Evolutionary conservation across 2,329 filamentous ascomycete genomes (phyloP), one percentile per base, ranked within the genome.

Genomic region (Exophiala spinifera): DNA sequence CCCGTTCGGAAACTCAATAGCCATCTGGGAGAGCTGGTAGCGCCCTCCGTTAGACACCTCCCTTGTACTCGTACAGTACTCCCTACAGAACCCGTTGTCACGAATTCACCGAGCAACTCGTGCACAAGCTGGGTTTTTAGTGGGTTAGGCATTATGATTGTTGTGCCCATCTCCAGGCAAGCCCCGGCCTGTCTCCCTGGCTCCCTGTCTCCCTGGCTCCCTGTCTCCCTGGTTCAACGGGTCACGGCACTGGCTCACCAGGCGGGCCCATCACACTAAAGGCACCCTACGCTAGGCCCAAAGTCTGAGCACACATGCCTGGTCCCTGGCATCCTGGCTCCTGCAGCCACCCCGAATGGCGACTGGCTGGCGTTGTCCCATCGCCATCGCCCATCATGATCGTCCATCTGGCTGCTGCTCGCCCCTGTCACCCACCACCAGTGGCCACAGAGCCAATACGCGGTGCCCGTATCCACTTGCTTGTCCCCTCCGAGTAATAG

Each of bases 341-440:
- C 13, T 44, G 20, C 20, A 25, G 20, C 42, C 23, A 44, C 20
- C 10, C 10, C 19, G 42, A 21, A 44, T 44, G 20, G 42, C 20
- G 42, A 25, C 42, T 28, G 36, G 36, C 36, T 39, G 36, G 36
- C 36, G 3, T 15, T 39, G 36, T 39, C 17, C 36, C 42, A 44
- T 44, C 42, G 42, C 20, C 42, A 44, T 44, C 42, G 42, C 42
- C 23, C 42, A 44, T 44, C 42, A 44, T 44, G 42, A 44, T 44
- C 42, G 42, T 44, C 42, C 42, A 44, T 25, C 40, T 25, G 42
- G 42, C 36, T 39, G 36, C 36, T 39, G 36, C 42, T 23, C n/a
- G 42, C 42, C 42, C 42, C 42, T 44, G 42, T 44, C 42, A 25
- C 3, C 11, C n/a, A 23, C 17, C 15, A 20, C 19, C 19, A 44